phyloP scores from a whole-genome alignment of 2,329 filamentous ascomycete genomes.

The Fusarium newnesense region DNA sequence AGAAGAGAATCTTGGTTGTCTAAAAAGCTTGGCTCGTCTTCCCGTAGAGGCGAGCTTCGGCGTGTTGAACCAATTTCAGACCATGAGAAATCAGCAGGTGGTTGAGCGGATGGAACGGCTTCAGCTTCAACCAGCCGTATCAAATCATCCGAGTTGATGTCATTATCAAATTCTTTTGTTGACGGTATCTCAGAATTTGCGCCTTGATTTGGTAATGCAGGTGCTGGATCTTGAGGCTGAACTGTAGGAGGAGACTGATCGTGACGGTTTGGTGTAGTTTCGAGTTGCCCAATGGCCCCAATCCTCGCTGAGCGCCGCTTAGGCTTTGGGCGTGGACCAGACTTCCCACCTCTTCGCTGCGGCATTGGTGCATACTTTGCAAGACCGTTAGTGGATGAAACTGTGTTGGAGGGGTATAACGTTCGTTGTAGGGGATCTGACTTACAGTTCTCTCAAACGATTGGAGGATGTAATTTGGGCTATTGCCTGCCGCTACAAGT shows the following conservation, averaged over 20 bases:
- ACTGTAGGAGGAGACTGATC: slow-evolving; percentile 25
- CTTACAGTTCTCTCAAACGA: slow-evolving; percentile 1
- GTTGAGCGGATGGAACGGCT: background rate
- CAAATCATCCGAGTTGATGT: slow-evolving; percentile 41
- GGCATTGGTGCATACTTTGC: slow-evolving; percentile 21
- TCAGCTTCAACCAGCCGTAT: slow-evolving; percentile 16
- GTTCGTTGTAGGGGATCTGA: background rate
- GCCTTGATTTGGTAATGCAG: background rate
- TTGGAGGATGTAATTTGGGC: background rate
- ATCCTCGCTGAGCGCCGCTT: slow-evolving; percentile 24
- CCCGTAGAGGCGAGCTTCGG: slow-evolving; percentile 45
- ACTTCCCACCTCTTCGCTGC: slow-evolving; percentile 23
- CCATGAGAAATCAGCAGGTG: slow-evolving; percentile 39
- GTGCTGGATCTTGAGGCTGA: background rate
- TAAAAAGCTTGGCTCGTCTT: slow-evolving; percentile 36
- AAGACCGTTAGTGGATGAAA: slow-evolving; percentile 2
- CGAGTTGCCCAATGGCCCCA: slow-evolving; percentile 44
- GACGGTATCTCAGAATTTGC: background rate
- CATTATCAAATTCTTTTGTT: slow-evolving; percentile 36
- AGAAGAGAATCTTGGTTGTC: slow-evolving; percentile 29
- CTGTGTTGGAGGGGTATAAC: background rate
- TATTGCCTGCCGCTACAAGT: background rate
- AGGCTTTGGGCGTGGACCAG: slow-evolving; percentile 24
- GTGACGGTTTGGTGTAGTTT: slow-evolving; percentile 47
- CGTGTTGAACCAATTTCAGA: slow-evolving; percentile 44